phyloP scores from a whole-genome alignment of 352 stramenopile species.

The Pythium folliculosum region DNA sequence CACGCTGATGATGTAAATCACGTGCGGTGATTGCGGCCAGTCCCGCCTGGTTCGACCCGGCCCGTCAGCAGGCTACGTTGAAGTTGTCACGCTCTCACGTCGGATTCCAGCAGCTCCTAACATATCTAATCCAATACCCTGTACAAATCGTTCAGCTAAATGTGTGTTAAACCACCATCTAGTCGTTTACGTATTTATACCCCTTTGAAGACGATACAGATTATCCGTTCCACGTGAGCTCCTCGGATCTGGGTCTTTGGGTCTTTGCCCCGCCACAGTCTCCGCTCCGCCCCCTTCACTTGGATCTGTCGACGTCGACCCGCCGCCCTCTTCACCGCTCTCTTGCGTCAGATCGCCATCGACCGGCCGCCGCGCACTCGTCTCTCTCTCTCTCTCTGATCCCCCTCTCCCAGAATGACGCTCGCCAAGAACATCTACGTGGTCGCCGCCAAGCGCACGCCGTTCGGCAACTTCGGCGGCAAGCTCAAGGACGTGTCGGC shows the following conservation, averaged over 20 bases:
- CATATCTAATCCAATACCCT: constrained; percentile 8
- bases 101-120: constrained; percentile 9
- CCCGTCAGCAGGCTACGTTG: constrained; percentile 17
- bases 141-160: not conserved
- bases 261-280: not conserved
- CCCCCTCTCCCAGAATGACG: constrained; percentile 23
- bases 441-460: constrained; percentile 95
- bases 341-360: constrained; percentile 11
- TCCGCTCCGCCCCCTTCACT: no score
- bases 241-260: constrained; percentile 12
- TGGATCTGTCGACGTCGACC: constrained; percentile 8
- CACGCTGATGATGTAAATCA: no score
- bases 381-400: not conserved
- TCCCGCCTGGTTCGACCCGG: not conserved
- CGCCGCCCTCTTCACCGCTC: not conserved
- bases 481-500: constrained; percentile 92
- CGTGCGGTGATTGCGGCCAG: no score
- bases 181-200: constrained; percentile 2
- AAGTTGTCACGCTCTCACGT: constrained; percentile 28
- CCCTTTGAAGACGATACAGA: not conserved
- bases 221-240: constrained; percentile 8
- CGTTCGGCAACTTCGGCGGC: constrained; percentile 94
- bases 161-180: not conserved
- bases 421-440: constrained; percentile 92
- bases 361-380: not conserved